Conservation (phyloP, 2,329 filamentous ascomycete genomes). For the Arachnomyces sp. region DNA sequence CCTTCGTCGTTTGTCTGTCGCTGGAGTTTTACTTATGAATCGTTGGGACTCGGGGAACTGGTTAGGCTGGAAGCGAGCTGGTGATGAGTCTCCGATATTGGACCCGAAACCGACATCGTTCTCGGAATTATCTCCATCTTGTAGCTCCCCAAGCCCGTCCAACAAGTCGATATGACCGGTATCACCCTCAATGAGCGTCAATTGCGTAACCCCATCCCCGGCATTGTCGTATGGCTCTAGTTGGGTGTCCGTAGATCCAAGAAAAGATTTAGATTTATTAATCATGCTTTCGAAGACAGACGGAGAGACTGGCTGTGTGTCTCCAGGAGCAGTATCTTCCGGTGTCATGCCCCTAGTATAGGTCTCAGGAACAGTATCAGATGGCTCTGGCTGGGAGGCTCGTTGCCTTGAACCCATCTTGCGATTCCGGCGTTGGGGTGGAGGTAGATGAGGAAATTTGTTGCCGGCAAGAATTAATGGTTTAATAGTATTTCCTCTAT, state of each 20-base stretch:
- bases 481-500: too few relatives aligned
- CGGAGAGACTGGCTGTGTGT: constrained; percentile 39
- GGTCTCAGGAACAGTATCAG: constrained; percentile 14
- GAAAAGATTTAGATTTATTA: constrained; percentile 24
- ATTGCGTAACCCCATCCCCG: constrained; percentile 27
- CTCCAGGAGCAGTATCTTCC: constrained; percentile 26
- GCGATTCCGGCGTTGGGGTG: too few relatives aligned
- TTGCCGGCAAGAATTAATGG: too few relatives aligned
- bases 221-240: constrained; percentile 13
- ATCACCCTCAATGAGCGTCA: constrained; percentile 34
- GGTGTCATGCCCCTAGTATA: constrained; percentile 25
- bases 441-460: too few relatives aligned
- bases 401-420: too few relatives aligned
- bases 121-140: constrained; percentile 29
- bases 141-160: constrained; percentile 27
- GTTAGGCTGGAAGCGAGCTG: constrained; percentile 28
- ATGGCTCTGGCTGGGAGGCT: constrained; percentile 12
- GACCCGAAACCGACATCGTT: constrained; percentile 28
- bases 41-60: constrained; percentile 41
- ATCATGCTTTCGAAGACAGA: constrained; percentile 36
- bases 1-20: constrained; percentile 28
- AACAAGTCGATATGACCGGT: constrained; percentile 37
- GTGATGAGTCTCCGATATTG: constrained; percentile 29
- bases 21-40: constrained; percentile 35
- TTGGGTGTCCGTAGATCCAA: constrained; percentile 5